Percentiles rank a stretch among this genome's conserved stretches.
Conservation (phyloP, 495 filamentous ascomycete genomes). For the Xylaria sp. region DNA sequence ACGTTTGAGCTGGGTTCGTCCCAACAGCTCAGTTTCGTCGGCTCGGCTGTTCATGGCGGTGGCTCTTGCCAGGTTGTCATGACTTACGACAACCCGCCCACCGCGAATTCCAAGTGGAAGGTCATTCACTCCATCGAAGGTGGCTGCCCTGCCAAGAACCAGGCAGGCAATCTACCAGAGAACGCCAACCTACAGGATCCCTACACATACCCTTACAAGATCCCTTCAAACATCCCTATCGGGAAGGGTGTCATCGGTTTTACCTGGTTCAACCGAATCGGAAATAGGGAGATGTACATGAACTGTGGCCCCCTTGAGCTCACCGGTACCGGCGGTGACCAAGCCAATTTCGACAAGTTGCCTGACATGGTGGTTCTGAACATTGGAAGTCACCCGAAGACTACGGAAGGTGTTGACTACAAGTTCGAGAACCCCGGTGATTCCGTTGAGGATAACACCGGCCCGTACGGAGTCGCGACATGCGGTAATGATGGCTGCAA, state of each 20-base stretch:
- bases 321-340: conserved; percentile 55
- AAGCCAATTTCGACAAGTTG: conserved; percentile 61
- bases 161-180: conserved; percentile 48
- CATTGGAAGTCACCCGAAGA: conserved; percentile 65
- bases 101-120: conserved; percentile 67
- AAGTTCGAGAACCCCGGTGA: conserved; percentile 62
- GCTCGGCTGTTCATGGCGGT: conserved; percentile 78
- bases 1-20: conserved; percentile 61
- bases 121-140: conserved; percentile 87
- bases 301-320: conserved; percentile 83
- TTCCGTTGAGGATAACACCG: conserved; percentile 55
- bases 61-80: conserved; percentile 89
- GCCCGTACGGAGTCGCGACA: conserved; percentile 30
- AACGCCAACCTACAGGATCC: conserved; percentile 39
- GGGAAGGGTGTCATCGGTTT: conserved; percentile 77
- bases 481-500: conserved; percentile 34
- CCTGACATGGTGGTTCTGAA: conserved; percentile 87
- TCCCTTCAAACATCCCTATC: conserved; percentile 64
- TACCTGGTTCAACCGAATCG: conserved; percentile 91
- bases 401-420: conserved; percentile 52
- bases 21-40: conserved; percentile 63
- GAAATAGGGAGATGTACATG: conserved; percentile 96
- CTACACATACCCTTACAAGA: conserved; percentile 60
- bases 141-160: conserved; percentile 69
- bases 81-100: conserved; percentile 74